These are phyloP conservation scores for Agrocybe praecox DNA, from an alignment of 768 basidiomycete species.

Conservation along the genomic window DNA sequence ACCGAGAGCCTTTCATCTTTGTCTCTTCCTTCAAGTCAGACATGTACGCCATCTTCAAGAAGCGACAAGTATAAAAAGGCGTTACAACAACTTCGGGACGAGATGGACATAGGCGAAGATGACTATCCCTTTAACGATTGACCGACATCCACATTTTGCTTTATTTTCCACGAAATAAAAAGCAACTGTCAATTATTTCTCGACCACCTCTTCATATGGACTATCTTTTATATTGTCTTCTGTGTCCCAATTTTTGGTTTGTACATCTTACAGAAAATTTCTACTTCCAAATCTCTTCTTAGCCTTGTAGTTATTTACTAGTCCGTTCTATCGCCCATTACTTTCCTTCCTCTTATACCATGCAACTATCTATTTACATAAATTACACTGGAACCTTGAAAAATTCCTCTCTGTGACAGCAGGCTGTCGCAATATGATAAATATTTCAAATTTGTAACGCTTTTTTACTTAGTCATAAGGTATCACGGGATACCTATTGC, in stretches of 20 bases:
- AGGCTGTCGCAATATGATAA: no score
- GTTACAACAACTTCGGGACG: conserved; percentile 26
- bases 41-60: conserved; percentile 1
- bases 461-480: no score
- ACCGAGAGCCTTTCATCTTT: background rate
- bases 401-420: no score
- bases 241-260: conserved; percentile 20
- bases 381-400: no score
- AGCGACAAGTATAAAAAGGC: background rate
- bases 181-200: background rate
- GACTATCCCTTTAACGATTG: conserved; percentile 15
- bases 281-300: conserved; percentile 6
- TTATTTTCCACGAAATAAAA: background rate
- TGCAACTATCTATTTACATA: no score
- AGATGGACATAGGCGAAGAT: conserved; percentile 30
- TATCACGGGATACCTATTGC: no score
- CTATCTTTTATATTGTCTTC: background rate
- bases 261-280: conserved; percentile 15
- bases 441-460: no score
- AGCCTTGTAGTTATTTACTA: conserved; percentile 3
- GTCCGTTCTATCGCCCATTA: conserved; percentile 3
- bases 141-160: background rate
- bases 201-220: background rate
- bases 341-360: background rate
- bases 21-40: background rate